Evolutionary conservation across 495 filamentous ascomycete genomes (phyloP), one percentile per base, ranked within the genome.

Genomic region (Penicillium roqueforti): DNA sequence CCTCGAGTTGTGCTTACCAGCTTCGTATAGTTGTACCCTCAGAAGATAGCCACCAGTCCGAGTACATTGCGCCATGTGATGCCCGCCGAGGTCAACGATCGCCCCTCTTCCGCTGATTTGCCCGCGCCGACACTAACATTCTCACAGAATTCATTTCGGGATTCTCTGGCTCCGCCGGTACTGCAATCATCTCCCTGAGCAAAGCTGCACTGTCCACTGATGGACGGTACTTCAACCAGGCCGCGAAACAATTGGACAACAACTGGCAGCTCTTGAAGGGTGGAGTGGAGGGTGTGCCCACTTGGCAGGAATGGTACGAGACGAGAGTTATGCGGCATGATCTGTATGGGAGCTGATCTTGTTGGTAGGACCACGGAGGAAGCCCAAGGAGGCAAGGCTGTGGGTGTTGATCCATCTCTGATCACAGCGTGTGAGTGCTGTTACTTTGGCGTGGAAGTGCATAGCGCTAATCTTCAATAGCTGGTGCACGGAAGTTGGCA

Each of bases 171-270:
- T 99, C 95, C 29, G 92, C 95, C 14, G 95, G 95, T 42, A 95
- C 87, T 28, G 95, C 92, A 23, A 85, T 97, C 44, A 76, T 99
- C 43, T 95, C 91, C 18, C 77, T 80, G 39, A 86, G 88, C 52
- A 91, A 92, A 69, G 95, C 95, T 1, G 88, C 91, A 18, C 75
- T 99, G 36, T 87, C 92, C 20, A 99, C 95, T 26, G 95, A 99
- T 68, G 95, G 95, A 20, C 87, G 95, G 39, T 99, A 99, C 72
- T 97, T 97, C 78, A 97, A 97, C 73, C 95, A 99, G 70, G 95
- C 95, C 42, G 75, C 84, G 41, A 87, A 93, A 62, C 92, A 99
- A 69, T 81, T 99, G 32, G 95, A 97, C 65, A 76, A 68, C 57
- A 97, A 97, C 69, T 99, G 95, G 95, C 67, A 79, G 36, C 80